Base-by-base conservation (phyloP, 306 rosid genomes). In the Lupinus albus region DNA sequence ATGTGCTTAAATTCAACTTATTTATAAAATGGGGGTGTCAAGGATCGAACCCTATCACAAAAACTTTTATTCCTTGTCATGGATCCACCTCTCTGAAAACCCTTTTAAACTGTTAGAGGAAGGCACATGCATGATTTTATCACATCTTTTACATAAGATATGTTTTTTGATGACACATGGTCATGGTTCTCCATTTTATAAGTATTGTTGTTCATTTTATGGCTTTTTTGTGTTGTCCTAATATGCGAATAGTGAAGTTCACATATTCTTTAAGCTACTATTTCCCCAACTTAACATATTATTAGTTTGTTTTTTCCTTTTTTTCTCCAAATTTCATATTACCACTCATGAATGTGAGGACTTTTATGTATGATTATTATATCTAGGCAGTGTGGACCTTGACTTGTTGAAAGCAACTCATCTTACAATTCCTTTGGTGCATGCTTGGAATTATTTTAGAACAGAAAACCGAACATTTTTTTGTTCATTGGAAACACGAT, bases 321-420 rank as follows among this genome's bases (percentile, higher is more conserved):
- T 8, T 30, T 55, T 55, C n/a, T n/a, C n/a, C n/a, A 41, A 30
- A 32, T 12, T 30, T 6, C 17, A 55, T 55, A n/a, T 55, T 55
- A 25, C 2, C 2, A 55, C 61, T 11, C 35, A 1, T 55, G 73
- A 52, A 12, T 32, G 10, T 45, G 35, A 11, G 57, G 36, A 21
- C 59, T 20, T 20, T 2, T 20, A 30, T 53, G 35, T 35, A 53
- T 53, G 59, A 25, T 51, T 9, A 36, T 11, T 2, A 18, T 48
- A 35, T 59, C 10, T 39, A 47, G 14, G 1, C 13, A 0, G 14
- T 70, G 14, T 70, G 25, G 58, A 58, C 64, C 39, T 68, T 54
- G 36, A 39, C 41, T 39, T 53, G 18, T 54, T 41, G 28, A 60
- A 54, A 68, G 64, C 20, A 8, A 38, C 48, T 10, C 15, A 4